These are phyloP conservation scores for Chaetomium fimeti DNA, from an alignment of 495 filamentous ascomycete species.

Conservation along the genomic window DNA sequence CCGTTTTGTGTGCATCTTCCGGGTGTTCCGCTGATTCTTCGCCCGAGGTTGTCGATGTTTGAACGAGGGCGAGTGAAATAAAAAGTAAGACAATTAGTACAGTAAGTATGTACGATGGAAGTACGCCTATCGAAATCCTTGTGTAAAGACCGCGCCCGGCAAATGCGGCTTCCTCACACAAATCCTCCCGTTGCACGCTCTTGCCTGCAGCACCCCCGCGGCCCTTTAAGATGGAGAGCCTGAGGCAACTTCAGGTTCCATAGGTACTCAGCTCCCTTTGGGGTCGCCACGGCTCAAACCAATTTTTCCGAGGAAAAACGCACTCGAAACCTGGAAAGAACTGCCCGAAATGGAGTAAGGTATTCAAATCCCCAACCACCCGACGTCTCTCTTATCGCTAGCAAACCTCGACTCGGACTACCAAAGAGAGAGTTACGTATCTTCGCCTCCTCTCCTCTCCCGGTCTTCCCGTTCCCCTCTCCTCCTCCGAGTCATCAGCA, in stretches of 20 bases:
- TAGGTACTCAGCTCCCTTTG: too few relatives aligned
- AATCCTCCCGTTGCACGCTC: too few relatives aligned
- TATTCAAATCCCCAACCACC: background rate
- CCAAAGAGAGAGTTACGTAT: too few relatives aligned
- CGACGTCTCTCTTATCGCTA: background rate
- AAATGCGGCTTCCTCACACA: too few relatives aligned
- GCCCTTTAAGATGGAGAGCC: too few relatives aligned
- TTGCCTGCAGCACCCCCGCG: too few relatives aligned
- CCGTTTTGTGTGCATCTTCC: constrained; percentile 1
- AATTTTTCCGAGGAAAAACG: background rate
- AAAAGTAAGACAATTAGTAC: background rate
- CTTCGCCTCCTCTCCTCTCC: background rate
- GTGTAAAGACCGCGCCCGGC: too few relatives aligned
- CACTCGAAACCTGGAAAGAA: background rate
- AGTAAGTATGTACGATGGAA: too few relatives aligned
- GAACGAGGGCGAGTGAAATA: background rate
- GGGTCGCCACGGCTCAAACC: background rate
- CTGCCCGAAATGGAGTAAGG: background rate
- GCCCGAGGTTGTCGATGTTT: background rate
- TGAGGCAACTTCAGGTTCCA: background rate
- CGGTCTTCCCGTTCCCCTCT: background rate
- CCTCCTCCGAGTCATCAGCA: too few relatives aligned
- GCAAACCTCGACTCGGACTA: too few relatives aligned
- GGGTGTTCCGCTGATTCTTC: constrained; percentile 2
- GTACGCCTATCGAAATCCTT: too few relatives aligned